A percentile compares a stretch with the other conserved stretches of the same genome.
These are phyloP conservation scores for Boletus bicolor DNA, from an alignment of 768 basidiomycete species.

Conservation along the genomic window DNA sequence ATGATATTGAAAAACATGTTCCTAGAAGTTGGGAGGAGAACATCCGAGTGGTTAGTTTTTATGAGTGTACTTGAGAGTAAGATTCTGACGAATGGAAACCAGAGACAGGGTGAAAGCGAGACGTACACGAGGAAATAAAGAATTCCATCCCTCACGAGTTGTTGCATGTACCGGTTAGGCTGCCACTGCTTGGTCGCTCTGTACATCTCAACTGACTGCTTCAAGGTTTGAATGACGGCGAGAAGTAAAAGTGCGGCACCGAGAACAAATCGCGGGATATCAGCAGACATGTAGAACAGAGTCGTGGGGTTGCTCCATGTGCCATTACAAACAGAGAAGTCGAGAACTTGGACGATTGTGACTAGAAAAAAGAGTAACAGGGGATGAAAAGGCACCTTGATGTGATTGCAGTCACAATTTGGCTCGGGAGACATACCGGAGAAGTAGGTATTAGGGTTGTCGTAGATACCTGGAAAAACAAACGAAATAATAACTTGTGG, in stretches of 20 bases:
- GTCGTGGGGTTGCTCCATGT: too few relatives aligned
- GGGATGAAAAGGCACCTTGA: too few relatives aligned
- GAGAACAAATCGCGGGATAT: background rate
- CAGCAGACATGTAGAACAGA: background rate
- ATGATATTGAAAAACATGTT: background rate
- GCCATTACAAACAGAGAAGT: too few relatives aligned
- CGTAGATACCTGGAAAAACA: background rate
- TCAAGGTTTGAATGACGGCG: background rate
- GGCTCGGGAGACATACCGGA: background rate
- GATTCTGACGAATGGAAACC: background rate
- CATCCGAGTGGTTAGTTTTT: background rate
- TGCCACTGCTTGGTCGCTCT: constrained; percentile 7
- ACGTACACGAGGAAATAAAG: constrained; percentile 12
- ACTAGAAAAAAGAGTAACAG: too few relatives aligned
- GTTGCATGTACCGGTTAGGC: constrained; percentile 1
- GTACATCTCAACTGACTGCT: constrained; percentile 1
- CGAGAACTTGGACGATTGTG: too few relatives aligned
- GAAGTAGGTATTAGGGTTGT: background rate
- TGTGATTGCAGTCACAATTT: too few relatives aligned
- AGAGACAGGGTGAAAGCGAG: background rate
- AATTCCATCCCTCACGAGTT: constrained; percentile 3
- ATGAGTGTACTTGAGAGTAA: background rate
- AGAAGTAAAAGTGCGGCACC: background rate
- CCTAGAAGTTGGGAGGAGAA: background rate
- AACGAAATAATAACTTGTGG: background rate